A percentile compares a stretch with the other conserved stretches of the same genome.
Conservation (phyloP, 2,329 filamentous ascomycete species). For the Venturia nashicola region DNA sequence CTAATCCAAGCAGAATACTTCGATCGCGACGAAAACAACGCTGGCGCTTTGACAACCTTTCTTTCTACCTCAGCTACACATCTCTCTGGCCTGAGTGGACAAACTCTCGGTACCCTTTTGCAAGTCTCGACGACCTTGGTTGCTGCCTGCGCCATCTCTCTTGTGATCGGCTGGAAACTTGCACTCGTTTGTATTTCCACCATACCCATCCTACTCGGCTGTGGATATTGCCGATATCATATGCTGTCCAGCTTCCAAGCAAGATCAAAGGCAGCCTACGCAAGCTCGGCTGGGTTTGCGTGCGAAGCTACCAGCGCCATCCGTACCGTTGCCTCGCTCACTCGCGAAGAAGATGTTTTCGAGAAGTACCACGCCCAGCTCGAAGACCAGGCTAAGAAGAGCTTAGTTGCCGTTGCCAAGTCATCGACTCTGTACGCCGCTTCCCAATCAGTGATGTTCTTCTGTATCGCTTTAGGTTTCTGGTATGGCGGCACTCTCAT, state of each 20-base stretch:
- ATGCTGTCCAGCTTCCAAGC: conserved; percentile 69
- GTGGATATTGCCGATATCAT: conserved; percentile 81
- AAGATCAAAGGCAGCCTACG: conserved; percentile 68
- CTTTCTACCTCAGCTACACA: conserved; percentile 83
- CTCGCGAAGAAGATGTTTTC: conserved; percentile 72
- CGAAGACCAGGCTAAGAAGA: conserved; percentile 51
- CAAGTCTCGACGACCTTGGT: conserved; percentile 71
- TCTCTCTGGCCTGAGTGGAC: conserved; percentile 75
- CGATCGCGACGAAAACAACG: conserved; percentile 77
- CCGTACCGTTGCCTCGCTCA: conserved; percentile 82
- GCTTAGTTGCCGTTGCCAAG: conserved; percentile 60
- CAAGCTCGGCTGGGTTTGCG: conserved; percentile 71
- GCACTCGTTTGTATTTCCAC: conserved; percentile 70
- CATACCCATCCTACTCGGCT: conserved; percentile 64
- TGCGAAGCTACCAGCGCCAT: conserved; percentile 92
- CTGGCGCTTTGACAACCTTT: conserved; percentile 79
- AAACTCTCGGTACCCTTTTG: conserved; percentile 75
- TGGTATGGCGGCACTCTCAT: conserved; percentile 82
- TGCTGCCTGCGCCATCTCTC: conserved; percentile 55
- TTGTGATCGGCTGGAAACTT: conserved; percentile 79
- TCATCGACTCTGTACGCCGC: conserved; percentile 71
- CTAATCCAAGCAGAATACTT: conserved; percentile 47
- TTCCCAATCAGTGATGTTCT: conserved; percentile 73
- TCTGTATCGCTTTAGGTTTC: conserved; percentile 77
- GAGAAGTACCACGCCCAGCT: conserved; percentile 56